phyloP scores from a whole-genome alignment of 345 rosid genomes.

The Pelargonium nanum region DNA sequence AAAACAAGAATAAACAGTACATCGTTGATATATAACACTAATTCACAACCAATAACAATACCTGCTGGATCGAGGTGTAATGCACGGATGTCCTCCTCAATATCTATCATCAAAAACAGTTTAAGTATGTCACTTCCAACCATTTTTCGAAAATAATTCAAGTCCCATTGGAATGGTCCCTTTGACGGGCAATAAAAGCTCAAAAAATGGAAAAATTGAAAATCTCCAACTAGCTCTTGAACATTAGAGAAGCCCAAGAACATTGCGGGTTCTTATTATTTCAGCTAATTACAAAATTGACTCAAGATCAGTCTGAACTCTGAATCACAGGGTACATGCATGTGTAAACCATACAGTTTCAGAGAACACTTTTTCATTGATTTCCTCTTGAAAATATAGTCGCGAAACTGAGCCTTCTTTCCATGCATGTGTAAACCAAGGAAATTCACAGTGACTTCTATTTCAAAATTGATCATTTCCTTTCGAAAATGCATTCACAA shows the following conservation, averaged over 20 bases:
- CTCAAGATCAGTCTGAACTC: no score
- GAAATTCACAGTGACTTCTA: background rate
- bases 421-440: background rate
- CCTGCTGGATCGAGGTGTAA: conserved; percentile 15
- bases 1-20: background rate
- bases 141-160: background rate
- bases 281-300: no score
- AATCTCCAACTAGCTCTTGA: no score
- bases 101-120: conserved; percentile 8
- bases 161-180: background rate
- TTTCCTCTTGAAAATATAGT: no score
- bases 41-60: background rate
- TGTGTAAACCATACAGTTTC: no score
- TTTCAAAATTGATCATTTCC: background rate
- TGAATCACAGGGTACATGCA: no score
- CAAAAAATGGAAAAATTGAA: background rate
- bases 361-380: background rate
- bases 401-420: background rate
- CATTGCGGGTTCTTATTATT: no score
- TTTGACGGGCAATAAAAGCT: background rate
- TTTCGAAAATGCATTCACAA: background rate
- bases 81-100: conserved; percentile 10
- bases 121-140: background rate
- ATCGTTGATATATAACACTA: background rate
- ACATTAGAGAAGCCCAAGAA: no score